phyloP scores from a whole-genome alignment of 768 basidiomycete species.

The Auriscalpium vulgare region DNA sequence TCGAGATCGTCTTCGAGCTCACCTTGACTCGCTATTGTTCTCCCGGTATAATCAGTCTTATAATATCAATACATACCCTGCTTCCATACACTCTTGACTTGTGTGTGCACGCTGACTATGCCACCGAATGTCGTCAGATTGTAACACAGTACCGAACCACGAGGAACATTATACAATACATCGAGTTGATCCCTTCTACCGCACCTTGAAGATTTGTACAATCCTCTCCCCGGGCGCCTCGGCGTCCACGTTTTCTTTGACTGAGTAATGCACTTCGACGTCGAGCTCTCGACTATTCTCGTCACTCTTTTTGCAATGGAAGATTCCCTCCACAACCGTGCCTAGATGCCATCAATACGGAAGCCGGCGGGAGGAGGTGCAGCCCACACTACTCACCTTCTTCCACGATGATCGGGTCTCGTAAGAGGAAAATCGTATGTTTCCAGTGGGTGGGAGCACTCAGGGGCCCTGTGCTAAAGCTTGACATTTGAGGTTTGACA shows the following conservation, averaged over 20 bases:
- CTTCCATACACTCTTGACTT: too few relatives aligned
- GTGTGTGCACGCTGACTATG: too few relatives aligned
- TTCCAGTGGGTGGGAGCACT: constrained; percentile 95
- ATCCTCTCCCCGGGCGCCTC: constrained; percentile 34
- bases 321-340: constrained; percentile 66
- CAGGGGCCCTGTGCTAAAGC: constrained; percentile 86
- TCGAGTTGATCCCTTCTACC: constrained; percentile 28
- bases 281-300: constrained; percentile 83
- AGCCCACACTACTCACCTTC: constrained; percentile 47
- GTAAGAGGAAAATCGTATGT: constrained; percentile 84
- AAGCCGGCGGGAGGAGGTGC: neutral
- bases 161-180: too few relatives aligned
- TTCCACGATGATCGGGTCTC: constrained; percentile 65
- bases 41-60: too few relatives aligned
- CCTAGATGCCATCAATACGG: constrained; percentile 35
- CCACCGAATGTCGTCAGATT: too few relatives aligned
- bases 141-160: too few relatives aligned
- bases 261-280: constrained; percentile 76
- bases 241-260: constrained; percentile 33
- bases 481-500: constrained; percentile 41
- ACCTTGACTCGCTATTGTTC: too few relatives aligned
- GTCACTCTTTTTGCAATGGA: constrained; percentile 74
- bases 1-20: too few relatives aligned
- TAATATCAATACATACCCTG: too few relatives aligned
- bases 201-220: constrained; percentile 75